Evolutionary conservation across 805 yeast genomes (phyloP), one percentile per base, ranked within the genome.

Genomic region (Kregervanrija pseudodelftensis): DNA sequence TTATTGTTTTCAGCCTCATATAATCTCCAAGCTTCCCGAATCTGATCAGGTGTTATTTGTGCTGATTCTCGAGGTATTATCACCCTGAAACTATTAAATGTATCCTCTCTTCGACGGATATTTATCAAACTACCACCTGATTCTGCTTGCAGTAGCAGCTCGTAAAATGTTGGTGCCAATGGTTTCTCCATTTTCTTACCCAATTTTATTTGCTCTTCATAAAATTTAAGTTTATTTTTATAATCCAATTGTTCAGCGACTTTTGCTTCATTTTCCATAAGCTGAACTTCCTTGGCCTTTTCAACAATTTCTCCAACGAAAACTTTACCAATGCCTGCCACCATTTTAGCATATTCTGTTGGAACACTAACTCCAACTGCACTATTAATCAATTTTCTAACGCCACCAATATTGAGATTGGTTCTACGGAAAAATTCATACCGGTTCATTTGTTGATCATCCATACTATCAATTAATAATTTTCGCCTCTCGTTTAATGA

Each of bases 221-320:
- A 51, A 9, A 32, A 31, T 54, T 40, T 64, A 60, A 41, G 56
- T 46, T 48, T 62, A 58, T 53, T 61, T 56, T 74, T 77, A 55
- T 75, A 67, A 28, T 66, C 64, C 36, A 65, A 56, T 49, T 69
- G 67, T 41, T 67, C 69, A 30, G 60, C 49, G 10, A 63, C 66
- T 52, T 65, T 53, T 45, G 69, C 60, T 64, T 74, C 70, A 54
- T 69, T 64, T 54, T 77, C 76, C 46, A 75, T 69, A 44, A 73
- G 68, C 57, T 86, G 90, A 1, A 85, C 78, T 42, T 79, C 83
- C 49, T 82, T 72, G 0, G 96, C 95, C 55, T 78, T 72, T 49
- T 90, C 95, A 11, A 90, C 83, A 13, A 90, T 75, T 54, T 90
- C 97, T 11, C 96, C 95, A n/a, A 89, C 74, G 59, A 86, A 82